Evolutionary conservation across 331 rosid species (phyloP).

Genomic region (Quercus lobata): DNA sequence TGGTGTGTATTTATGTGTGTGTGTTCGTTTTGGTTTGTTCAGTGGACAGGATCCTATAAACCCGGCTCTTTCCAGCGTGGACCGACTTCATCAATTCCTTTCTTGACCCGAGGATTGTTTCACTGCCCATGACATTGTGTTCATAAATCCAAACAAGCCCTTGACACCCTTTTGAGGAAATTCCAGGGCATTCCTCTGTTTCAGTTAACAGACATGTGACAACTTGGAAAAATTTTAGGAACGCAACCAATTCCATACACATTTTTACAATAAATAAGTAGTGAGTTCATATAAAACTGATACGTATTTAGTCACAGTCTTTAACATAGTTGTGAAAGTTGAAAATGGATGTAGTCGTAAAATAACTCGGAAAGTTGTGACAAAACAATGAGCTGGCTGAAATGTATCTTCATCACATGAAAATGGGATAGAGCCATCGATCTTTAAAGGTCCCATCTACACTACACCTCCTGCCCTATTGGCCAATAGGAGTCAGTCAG

Average conservation of each 20-base stretch:
- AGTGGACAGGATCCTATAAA: constrained; percentile 87
- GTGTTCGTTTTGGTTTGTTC: constrained; percentile 26
- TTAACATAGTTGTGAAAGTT: too few species aligned
- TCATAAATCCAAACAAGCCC: constrained; percentile 28
- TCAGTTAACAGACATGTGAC: constrained; percentile 28
- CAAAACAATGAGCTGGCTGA: constrained; percentile 47
- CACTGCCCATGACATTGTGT: constrained; percentile 33
- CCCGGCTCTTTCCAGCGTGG: constrained; percentile 74
- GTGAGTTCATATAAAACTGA: too few species aligned
- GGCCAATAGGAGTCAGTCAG: constrained; percentile 34
- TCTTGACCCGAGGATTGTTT: constrained; percentile 33
- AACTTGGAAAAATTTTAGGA: background rate
- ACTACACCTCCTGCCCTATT: constrained; percentile 21
- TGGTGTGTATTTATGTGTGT: background rate
- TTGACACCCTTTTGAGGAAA: constrained; percentile 10
- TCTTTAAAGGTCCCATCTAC: constrained; percentile 37
- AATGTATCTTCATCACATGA: constrained; percentile 34
- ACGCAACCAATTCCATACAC: too few species aligned
- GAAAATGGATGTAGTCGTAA: too few species aligned
- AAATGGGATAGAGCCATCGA: constrained; percentile 27
- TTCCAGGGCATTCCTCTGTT: constrained; percentile 24
- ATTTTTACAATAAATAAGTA: too few species aligned
- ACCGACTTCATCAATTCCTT: constrained; percentile 35
- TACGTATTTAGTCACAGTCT: fast-evolving
- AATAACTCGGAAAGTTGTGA: background rate